These are phyloP conservation scores for Penicillium salamii DNA, from an alignment of 495 filamentous ascomycete species.

Conservation along the genomic window DNA sequence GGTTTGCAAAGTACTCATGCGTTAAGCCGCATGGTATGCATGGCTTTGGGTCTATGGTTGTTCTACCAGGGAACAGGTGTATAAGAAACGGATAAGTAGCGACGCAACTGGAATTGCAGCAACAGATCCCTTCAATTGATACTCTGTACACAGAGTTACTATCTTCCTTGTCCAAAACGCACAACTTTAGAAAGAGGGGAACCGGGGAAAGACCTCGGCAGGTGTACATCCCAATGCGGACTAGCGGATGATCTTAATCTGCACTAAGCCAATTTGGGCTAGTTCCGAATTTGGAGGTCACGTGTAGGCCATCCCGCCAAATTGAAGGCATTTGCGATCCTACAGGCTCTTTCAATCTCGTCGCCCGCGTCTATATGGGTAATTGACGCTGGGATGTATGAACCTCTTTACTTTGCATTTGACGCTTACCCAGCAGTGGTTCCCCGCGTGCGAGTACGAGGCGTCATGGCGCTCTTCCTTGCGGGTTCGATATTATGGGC, in stretches of 20 bases:
- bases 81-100: too few relatives aligned
- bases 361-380: conserved; percentile 38
- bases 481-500: conserved; percentile 50
- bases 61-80: too few relatives aligned
- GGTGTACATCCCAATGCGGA: background rate
- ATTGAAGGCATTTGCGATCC: conserved; percentile 1
- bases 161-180: too few relatives aligned
- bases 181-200: too few relatives aligned
- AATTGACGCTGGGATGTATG: conserved; percentile 47
- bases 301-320: conserved; percentile 3
- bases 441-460: conserved; percentile 48
- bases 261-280: conserved; percentile 8
- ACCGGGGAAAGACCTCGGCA: background rate
- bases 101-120: too few relatives aligned
- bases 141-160: too few relatives aligned
- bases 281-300: background rate
- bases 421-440: conserved; percentile 48
- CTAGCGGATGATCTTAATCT: conserved; percentile 21
- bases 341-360: conserved; percentile 11
- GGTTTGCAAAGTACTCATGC: too few relatives aligned
- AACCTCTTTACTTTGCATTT: conserved; percentile 46
- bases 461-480: conserved; percentile 51
- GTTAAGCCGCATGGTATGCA: too few relatives aligned
- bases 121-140: too few relatives aligned
- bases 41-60: too few relatives aligned